Percentiles rank a stretch among this genome's conserved stretches.
phyloP scores from a whole-genome alignment of 2,329 filamentous ascomycete genomes.

The Aspergillus vadensis region DNA sequence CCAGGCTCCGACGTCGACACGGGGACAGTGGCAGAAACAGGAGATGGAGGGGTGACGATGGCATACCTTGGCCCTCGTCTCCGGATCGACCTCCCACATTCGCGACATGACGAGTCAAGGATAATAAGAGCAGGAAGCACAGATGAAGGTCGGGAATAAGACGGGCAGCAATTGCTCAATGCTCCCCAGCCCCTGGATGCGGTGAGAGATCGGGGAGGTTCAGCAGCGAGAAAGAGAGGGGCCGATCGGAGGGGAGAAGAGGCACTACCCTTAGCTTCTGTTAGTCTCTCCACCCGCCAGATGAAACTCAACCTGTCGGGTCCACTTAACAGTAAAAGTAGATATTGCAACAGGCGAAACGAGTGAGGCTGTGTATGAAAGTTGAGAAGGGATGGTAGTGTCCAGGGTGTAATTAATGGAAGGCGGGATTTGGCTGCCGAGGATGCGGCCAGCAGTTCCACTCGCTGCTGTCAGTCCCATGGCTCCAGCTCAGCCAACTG shows the following conservation, averaged over 20 bases:
- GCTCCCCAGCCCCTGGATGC: conserved; percentile 3
- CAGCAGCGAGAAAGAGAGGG: not conserved
- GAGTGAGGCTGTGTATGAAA: not conserved
- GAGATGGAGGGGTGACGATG: conserved; percentile 1
- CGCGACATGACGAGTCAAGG: conserved; percentile 56
- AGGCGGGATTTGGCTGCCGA: not conserved
- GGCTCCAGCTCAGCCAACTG: not conserved
- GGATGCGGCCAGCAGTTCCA: not conserved
- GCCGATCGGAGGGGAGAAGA: not conserved
- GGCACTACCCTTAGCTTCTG: not conserved
- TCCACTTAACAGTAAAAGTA: not conserved
- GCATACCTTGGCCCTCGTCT: conserved; percentile 88
- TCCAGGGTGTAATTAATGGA: not conserved
- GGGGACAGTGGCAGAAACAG: not conserved
- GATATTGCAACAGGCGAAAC: not conserved
- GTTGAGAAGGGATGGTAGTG: not conserved
- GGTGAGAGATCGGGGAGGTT: conserved; percentile 1
- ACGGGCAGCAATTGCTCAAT: conserved; percentile 8
- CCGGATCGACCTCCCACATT: conserved; percentile 99
- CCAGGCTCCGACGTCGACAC: conserved; percentile 13
- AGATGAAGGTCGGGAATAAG: not conserved
- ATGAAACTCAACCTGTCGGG: not conserved
- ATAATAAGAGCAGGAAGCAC: not conserved
- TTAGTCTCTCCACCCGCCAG: not conserved
- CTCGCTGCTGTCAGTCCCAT: not conserved